Conservation (phyloP, 257 asterid species). For the Nemophila menziesii region DNA sequence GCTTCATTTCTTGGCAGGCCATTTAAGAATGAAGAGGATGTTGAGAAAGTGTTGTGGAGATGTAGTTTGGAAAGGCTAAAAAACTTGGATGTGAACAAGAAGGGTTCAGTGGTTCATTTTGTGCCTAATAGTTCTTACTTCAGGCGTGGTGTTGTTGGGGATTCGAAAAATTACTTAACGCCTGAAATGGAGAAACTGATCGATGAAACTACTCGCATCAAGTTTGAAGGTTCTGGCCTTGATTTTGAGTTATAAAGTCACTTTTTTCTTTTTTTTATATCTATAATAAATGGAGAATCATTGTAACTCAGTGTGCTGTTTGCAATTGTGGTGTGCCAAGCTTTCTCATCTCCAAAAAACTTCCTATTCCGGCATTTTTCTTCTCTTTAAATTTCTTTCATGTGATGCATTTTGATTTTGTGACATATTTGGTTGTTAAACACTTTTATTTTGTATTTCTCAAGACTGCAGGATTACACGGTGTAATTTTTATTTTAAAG, state of each 20-base stretch:
- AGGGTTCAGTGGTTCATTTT: conserved; percentile 12
- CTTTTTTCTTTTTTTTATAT: too few species aligned
- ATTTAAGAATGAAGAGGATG: conserved; percentile 11
- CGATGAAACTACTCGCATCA: conserved; percentile 7
- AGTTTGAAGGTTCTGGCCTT: conserved; percentile 18
- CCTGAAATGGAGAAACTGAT: conserved; percentile 18
- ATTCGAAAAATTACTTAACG: conserved; percentile 25
- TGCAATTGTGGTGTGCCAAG: too few species aligned
- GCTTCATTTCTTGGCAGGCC: conserved; percentile 26
- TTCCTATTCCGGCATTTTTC: too few species aligned
- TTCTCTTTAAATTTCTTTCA: too few species aligned
- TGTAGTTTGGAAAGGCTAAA: conserved; percentile 26
- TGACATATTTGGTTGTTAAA: too few species aligned
- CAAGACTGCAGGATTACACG: too few species aligned
- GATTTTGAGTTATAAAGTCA: conserved; percentile 6
- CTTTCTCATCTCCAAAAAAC: too few species aligned
- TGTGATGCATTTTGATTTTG: too few species aligned
- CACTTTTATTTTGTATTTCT: too few species aligned
- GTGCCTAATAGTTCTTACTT: conserved; percentile 20
- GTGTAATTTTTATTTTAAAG: too few species aligned
- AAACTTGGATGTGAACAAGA: conserved; percentile 25
- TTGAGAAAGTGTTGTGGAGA: conserved; percentile 20
- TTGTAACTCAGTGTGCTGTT: too few species aligned
- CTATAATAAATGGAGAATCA: too few species aligned
- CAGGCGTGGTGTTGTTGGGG: conserved; percentile 21